Evolutionary conservation across 1,284 basidiomycete species (phyloP).

Genomic region (Omphalotus olearius): DNA sequence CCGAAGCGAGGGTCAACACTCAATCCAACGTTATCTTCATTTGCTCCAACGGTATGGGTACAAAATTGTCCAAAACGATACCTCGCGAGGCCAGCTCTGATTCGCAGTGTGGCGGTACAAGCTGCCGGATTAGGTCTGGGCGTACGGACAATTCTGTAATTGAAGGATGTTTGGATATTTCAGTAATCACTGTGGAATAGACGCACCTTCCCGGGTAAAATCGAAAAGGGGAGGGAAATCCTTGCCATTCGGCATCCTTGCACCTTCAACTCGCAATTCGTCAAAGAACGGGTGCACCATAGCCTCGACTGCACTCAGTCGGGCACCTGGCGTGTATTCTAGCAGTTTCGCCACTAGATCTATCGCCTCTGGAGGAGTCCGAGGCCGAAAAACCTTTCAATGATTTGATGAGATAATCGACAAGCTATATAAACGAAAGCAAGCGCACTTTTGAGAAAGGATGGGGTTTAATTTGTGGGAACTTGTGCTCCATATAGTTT

Average conservation of each 20-base stretch:
- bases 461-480: constrained; percentile 99
- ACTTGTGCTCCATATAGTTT: constrained; percentile 99
- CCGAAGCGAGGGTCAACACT: constrained; percentile 20
- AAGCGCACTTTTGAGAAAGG: constrained; percentile 82
- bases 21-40: constrained; percentile 88
- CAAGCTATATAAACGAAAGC: neutral
- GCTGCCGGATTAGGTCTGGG: constrained; percentile 87
- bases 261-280: constrained; percentile 86
- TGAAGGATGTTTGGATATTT: neutral
- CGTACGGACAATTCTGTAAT: constrained; percentile 91
- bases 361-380: constrained; percentile 94
- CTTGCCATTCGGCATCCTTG: constrained; percentile 95
- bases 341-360: constrained; percentile 92
- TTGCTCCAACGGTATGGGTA: constrained; percentile 91
- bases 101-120: constrained; percentile 90
- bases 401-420: constrained; percentile 15
- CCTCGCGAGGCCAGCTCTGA: constrained; percentile 81
- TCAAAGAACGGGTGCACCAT: constrained; percentile 98
- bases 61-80: constrained; percentile 89
- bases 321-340: constrained; percentile 94
- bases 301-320: constrained; percentile 89
- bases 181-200: constrained; percentile 3
- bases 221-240: constrained; percentile 94
- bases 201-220: constrained; percentile 91
- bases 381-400: constrained; percentile 91